These are phyloP conservation scores for Lentinula aciculospora DNA, from an alignment of 768 basidiomycete genomes.

Conservation along the genomic window DNA sequence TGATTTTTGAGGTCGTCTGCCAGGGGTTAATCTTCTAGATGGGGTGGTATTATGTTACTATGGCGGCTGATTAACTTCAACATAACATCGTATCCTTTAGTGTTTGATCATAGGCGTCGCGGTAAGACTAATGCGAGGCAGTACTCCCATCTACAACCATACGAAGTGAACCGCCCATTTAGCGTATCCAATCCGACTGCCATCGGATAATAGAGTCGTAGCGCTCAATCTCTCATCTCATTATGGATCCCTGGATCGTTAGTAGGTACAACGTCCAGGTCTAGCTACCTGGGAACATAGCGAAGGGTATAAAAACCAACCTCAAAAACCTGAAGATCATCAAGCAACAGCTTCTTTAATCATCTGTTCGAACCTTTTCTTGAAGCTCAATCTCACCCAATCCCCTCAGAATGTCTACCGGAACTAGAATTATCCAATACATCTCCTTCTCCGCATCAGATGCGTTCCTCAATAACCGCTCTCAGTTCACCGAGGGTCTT, in stretches of 20 bases:
- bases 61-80: background rate
- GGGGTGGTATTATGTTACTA: background rate
- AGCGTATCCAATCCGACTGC: background rate
- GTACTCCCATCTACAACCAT: background rate
- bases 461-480: background rate
- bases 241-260: background rate
- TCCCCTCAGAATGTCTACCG: background rate
- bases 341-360: background rate
- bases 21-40: background rate
- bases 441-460: background rate
- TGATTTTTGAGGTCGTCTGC: background rate
- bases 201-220: background rate
- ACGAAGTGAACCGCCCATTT: background rate
- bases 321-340: background rate
- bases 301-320: background rate
- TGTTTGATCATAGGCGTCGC: background rate
- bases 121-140: background rate
- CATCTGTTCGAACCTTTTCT: background rate
- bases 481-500: background rate
- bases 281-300: background rate
- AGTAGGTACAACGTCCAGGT: background rate
- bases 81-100: background rate
- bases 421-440: background rate
- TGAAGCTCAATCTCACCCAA: background rate
- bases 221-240: background rate